phyloP scores from a whole-genome alignment of 345 rosid species.

The Citrus sinensis region DNA sequence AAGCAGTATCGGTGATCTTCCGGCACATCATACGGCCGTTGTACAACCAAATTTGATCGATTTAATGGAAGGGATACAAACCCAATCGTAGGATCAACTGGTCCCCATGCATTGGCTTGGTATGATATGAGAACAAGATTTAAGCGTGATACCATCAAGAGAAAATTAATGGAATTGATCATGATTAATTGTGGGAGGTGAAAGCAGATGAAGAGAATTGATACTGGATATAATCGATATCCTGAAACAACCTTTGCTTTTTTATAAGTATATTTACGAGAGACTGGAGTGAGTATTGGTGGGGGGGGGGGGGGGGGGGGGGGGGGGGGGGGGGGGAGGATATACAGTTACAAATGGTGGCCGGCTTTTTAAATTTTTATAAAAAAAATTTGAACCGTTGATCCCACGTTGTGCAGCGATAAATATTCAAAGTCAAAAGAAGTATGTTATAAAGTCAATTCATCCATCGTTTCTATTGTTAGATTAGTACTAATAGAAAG shows the following conservation, averaged over 20 bases:
- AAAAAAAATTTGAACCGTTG: too few relatives aligned
- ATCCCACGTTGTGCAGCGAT: too few relatives aligned
- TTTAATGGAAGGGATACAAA: neutral
- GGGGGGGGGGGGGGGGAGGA: rapidly evolving
- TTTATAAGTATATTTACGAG: neutral
- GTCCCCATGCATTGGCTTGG: neutral
- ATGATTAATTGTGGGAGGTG: neutral
- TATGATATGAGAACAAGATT: neutral
- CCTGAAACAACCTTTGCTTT: neutral
- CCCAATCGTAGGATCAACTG: neutral
- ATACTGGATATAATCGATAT: neutral
- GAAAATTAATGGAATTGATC: neutral
- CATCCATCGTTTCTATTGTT: too few relatives aligned
- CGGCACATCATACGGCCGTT: neutral
- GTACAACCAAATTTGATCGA: neutral
- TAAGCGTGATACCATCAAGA: neutral
- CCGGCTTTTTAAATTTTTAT: too few relatives aligned
- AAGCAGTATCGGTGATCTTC: constrained; percentile 2
- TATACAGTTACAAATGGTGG: too few relatives aligned
- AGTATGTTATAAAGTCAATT: too few relatives aligned
- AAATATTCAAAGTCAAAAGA: too few relatives aligned
- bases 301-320: too few relatives aligned
- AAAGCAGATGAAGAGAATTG: neutral
- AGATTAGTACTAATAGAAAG: too few relatives aligned
- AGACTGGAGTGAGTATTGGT: too few relatives aligned